A percentile compares a stretch with the other conserved stretches of the same genome.
These are phyloP conservation scores for Vicia faba DNA, from an alignment of 306 rosid species.

Conservation along the genomic window DNA sequence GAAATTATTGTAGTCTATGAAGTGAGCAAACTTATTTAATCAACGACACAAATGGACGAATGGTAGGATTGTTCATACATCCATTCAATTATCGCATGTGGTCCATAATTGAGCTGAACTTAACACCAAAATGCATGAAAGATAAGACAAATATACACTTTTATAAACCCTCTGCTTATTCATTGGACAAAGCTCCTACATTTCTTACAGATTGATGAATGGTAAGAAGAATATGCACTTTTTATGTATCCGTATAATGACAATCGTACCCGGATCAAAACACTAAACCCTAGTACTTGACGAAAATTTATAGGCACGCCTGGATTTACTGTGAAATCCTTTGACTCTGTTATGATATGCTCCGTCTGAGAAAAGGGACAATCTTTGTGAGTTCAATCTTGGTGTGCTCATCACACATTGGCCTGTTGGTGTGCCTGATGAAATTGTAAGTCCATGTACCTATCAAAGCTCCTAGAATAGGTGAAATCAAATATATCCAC, in stretches of 20 bases:
- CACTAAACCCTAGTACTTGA: not conserved
- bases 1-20: not conserved
- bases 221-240: not conserved
- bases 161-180: too few species aligned
- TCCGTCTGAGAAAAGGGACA: conserved; percentile 55
- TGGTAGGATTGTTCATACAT: too few species aligned
- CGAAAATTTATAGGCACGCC: not conserved
- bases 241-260: not conserved
- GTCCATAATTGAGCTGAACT: too few species aligned
- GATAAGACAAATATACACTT: too few species aligned
- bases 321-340: not conserved
- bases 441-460: conserved; percentile 69
- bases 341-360: not conserved
- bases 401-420: conserved; percentile 54
- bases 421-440: conserved; percentile 61
- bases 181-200: not conserved
- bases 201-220: not conserved
- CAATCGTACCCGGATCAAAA: not conserved
- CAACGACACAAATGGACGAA: too few species aligned
- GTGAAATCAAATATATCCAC: conserved; percentile 63
- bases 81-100: too few species aligned
- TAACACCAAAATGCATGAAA: too few species aligned
- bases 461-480: conserved; percentile 58
- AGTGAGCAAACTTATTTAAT: too few species aligned
- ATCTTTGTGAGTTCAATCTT: conserved; percentile 23